phyloP scores from a whole-genome alignment of 1,284 basidiomycete species.

The Papiliotrema nemorosa region DNA sequence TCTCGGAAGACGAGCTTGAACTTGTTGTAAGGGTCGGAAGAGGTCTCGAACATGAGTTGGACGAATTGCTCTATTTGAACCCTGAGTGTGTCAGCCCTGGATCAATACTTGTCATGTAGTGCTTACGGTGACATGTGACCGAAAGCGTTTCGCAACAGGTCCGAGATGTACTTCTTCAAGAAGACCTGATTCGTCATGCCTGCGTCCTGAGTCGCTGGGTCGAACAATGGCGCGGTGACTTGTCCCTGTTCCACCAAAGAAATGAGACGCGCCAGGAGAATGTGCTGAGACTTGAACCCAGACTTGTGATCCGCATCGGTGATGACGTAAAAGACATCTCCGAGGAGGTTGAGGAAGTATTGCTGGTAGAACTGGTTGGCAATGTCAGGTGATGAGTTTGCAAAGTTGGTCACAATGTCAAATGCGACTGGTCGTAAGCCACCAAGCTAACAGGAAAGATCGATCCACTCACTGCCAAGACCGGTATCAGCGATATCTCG shows the following conservation, averaged over 20 bases:
- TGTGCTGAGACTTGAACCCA: constrained; percentile 86
- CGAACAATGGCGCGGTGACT: constrained; percentile 82
- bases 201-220: constrained; percentile 71
- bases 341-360: constrained; percentile 89
- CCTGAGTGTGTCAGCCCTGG: constrained; percentile 17
- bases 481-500: constrained; percentile 97
- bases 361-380: constrained; percentile 82
- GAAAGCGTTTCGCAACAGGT: constrained; percentile 82
- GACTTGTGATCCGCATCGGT: constrained; percentile 99
- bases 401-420: constrained; percentile 95
- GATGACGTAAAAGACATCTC: constrained; percentile 96
- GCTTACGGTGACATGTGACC: constrained; percentile 78
- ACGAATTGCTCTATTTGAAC: constrained; percentile 76
- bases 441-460: neutral
- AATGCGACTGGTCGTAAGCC: constrained; percentile 65
- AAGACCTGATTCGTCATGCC: constrained; percentile 76
- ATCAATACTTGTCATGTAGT: too few species aligned
- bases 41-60: constrained; percentile 74
- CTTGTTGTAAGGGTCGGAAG: constrained; percentile 74
- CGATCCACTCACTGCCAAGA: constrained; percentile 74
- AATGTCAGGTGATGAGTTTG: constrained; percentile 70
- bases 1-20: constrained; percentile 92
- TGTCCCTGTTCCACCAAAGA: constrained; percentile 81
- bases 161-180: constrained; percentile 83
- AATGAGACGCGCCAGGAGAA: constrained; percentile 89